phyloP scores from a whole-genome alignment of 192 early-diverging fungal species.

The Backusella liffmaniae region DNA sequence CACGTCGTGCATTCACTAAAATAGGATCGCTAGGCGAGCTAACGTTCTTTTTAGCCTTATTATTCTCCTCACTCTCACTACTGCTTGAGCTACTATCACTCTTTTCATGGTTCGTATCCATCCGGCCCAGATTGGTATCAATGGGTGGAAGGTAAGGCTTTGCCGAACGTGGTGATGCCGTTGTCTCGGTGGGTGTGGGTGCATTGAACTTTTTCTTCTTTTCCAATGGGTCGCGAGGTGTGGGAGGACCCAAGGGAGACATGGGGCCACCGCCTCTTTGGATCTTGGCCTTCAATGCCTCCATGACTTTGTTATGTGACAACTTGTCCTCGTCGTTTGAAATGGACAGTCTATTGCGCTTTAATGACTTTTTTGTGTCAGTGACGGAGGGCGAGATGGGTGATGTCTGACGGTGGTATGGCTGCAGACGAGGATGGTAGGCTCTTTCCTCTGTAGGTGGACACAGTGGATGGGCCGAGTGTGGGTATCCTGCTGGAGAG shows the following conservation, averaged over 20 bases:
- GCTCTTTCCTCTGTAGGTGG: neutral
- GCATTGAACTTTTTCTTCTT: neutral
- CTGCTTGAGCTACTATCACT: neutral
- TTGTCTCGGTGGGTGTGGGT: neutral
- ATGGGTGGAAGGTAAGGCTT: conserved; percentile 28
- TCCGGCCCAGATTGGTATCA: conserved; percentile 21
- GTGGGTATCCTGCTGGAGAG: conserved; percentile 15
- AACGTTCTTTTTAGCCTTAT: neutral
- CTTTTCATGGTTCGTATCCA: neutral
- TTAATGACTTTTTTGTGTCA: neutral
- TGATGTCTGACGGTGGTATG: neutral
- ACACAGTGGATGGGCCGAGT: conserved; percentile 21
- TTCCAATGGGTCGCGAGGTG: neutral
- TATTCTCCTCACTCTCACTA: neutral
- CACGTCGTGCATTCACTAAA: conserved; percentile 8
- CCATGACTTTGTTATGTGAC: conserved; percentile 31
- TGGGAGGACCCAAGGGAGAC: neutral
- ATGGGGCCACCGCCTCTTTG: conserved; percentile 10
- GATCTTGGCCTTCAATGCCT: conserved; percentile 32
- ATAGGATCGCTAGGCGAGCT: conserved; percentile 8
- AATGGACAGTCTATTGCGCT: conserved; percentile 7
- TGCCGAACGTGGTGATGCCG: conserved; percentile 14
- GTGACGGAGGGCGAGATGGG: neutral
- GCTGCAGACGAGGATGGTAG: neutral
- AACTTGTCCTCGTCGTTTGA: conserved; percentile 10